These are phyloP conservation scores for Serpula lacrymans DNA, from an alignment of 768 basidiomycete species.

Conservation along the genomic window DNA sequence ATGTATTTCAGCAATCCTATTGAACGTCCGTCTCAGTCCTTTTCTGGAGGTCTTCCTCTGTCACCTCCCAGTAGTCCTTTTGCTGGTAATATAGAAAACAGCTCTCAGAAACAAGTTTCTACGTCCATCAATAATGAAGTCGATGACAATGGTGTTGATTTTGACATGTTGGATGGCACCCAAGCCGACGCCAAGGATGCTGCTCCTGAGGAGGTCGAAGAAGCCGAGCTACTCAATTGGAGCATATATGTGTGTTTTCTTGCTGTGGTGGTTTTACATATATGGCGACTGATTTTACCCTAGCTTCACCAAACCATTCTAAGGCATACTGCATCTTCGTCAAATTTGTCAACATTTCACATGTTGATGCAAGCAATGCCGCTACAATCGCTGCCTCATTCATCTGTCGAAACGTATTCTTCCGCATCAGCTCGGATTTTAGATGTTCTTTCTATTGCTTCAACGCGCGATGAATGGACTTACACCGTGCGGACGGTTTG, in stretches of 20 bases:
- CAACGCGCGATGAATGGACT: constrained; percentile 16
- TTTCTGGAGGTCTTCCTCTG: constrained; percentile 5
- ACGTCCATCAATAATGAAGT: no score
- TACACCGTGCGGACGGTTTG: constrained; percentile 25
- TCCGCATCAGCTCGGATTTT: constrained; percentile 37
- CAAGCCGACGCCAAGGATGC: constrained; percentile 6
- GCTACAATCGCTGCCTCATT: constrained; percentile 12
- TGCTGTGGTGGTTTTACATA: background rate
- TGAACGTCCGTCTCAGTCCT: constrained; percentile 7
- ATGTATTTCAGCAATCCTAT: no score
- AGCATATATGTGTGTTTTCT: constrained; percentile 49
- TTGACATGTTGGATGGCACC: constrained; percentile 30
- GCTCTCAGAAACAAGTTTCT: no score
- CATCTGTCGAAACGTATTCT: constrained; percentile 34
- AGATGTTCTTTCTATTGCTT: constrained; percentile 23
- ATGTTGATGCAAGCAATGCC: constrained; percentile 41
- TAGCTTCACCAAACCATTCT: constrained; percentile 63
- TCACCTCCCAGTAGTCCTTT: constrained; percentile 22
- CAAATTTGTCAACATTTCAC: constrained; percentile 47
- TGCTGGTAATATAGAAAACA: no score
- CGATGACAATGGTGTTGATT: constrained; percentile 32
- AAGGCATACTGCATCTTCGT: constrained; percentile 45
- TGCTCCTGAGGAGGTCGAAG: constrained; percentile 23
- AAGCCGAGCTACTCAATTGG: constrained; percentile 46
- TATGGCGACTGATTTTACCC: constrained; percentile 3